Evolutionary conservation across 768 basidiomycete species (phyloP).

Genomic region (Grammothele lineata): DNA sequence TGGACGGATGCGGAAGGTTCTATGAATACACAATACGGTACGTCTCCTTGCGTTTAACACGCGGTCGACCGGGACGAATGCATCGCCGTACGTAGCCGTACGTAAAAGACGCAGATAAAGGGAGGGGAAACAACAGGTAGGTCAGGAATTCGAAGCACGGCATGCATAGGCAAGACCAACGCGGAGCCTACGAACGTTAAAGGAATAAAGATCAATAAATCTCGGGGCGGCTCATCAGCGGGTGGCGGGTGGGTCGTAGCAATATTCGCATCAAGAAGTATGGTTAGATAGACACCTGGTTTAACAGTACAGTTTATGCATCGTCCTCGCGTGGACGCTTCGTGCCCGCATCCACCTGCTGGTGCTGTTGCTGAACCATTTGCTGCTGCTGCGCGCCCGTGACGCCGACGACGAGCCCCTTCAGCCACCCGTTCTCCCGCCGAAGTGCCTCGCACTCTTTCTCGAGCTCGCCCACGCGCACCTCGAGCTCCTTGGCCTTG

Average conservation of each 20-base stretch:
- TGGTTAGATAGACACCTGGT: not conserved
- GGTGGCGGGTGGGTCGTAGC: no score
- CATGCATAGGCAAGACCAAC: not conserved
- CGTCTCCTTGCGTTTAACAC: no score
- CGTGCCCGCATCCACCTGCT: not conserved
- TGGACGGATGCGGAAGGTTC: no score
- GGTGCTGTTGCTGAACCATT: slow-evolving; percentile 16
- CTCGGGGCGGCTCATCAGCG: no score
- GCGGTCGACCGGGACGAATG: no score
- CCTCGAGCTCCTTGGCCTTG: slow-evolving; percentile 80
- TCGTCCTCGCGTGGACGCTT: slow-evolving; percentile 14
- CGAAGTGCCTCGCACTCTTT: slow-evolving; percentile 86
- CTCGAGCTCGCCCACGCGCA: slow-evolving; percentile 76
- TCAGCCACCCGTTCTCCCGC: slow-evolving; percentile 90
- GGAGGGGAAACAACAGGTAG: not conserved
- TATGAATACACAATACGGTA: no score
- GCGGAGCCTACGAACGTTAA: not conserved
- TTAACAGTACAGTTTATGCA: not conserved
- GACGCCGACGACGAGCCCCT: slow-evolving; percentile 84
- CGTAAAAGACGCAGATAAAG: not conserved
- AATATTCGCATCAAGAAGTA: not conserved
- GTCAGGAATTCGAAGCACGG: not conserved
- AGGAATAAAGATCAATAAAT: slow-evolving; percentile 5
- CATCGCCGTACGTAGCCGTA: no score
- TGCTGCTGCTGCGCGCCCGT: slow-evolving; percentile 58